Percentiles rank a stretch among this genome's conserved stretches.
phyloP scores from a whole-genome alignment of 768 basidiomycete genomes.

The Auricularia sp. region DNA sequence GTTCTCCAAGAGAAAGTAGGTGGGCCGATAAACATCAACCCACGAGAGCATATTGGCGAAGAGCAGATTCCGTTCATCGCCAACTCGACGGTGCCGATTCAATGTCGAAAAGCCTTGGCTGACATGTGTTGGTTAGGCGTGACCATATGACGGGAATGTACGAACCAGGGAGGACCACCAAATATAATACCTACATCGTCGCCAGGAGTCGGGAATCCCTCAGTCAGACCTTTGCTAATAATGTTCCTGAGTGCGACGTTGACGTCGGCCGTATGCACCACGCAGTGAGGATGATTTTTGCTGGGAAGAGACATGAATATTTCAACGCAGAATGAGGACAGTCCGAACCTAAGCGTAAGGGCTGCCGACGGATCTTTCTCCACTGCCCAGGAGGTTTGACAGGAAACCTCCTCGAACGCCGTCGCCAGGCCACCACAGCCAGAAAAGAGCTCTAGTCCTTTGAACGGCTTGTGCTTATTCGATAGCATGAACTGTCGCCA shows the following conservation, averaged over 20 bases:
- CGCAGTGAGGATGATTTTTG: slow-evolving; percentile 44
- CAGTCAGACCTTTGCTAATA: not conserved
- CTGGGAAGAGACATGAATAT: slow-evolving; percentile 52
- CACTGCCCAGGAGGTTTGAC: slow-evolving; percentile 58
- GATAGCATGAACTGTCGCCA: slow-evolving; percentile 21
- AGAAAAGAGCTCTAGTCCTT: slow-evolving; percentile 58
- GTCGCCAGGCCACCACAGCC: slow-evolving; percentile 73
- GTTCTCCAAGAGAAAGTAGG: slow-evolving; percentile 64
- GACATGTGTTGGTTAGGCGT: slow-evolving; percentile 19
- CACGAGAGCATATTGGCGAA: slow-evolving; percentile 62
- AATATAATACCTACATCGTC: not conserved
- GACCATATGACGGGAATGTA: not conserved
- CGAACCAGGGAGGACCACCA: slow-evolving; percentile 20
- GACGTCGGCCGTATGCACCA: not conserved
- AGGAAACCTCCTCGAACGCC: slow-evolving; percentile 51
- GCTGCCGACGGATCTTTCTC: slow-evolving; percentile 58
- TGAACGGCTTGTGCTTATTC: slow-evolving; percentile 31
- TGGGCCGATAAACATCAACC: slow-evolving; percentile 53
- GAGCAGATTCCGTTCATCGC: slow-evolving; percentile 41
- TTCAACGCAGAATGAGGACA: not conserved
- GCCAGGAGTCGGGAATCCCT: not conserved
- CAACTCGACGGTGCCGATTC: not conserved
- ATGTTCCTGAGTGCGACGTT: not conserved
- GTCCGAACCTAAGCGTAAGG: slow-evolving; percentile 43
- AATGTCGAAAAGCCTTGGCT: slow-evolving; percentile 39